Evolutionary conservation across 73 alveolate species (phyloP), one percentile per base, ranked within the genome.

Genomic region (Urostyla sp.): DNA sequence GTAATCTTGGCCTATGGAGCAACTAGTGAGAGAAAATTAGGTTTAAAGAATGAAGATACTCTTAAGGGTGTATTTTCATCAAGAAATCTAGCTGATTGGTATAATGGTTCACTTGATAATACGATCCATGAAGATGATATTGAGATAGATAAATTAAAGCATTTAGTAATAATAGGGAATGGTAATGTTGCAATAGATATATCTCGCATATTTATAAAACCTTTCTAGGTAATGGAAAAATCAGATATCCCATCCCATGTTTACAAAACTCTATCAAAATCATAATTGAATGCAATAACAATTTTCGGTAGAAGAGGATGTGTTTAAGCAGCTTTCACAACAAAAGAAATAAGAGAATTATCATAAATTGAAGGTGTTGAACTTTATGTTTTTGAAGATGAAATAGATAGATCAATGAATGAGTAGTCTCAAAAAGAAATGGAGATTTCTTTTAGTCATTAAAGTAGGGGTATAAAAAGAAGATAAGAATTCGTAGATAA

Each of bases 171-270:
- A 6, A 55, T 58, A n/a, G 89, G 97, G 46, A 94, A 91, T 91
- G 98, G 98, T 0, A 94, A 94, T 88, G 96, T 91, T 18, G 97
- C 97, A 8, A 67, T 90, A 54, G 98, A 94, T 63, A 76, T 94
- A 10, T 90, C 94, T 1, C 53, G 98, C 43, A 67, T 88, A 16
- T 67, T 94, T 13, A 57, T 90, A 16, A 77, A 85, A 55, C 67
- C 78, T 46, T 35, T 67, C 4, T 77, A 79, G 5, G 84, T 76
- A 20, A 20, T 94, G 23, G 57, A 57, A 31, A 45, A 51, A n/a
- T 80, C 92, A 46, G 98, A 94, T 85, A 75, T 91, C 40, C 88
- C 91, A 57, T 59, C 48, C 10, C 52, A 63, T 24, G 92, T 94
- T 3, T 43, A 91, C 1, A 78, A 84, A 8, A 67, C 40, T 10